These are phyloP conservation scores for Scolecobasidium constrictum DNA, from an alignment of 2,329 filamentous ascomycete genomes.

Conservation along the genomic window DNA sequence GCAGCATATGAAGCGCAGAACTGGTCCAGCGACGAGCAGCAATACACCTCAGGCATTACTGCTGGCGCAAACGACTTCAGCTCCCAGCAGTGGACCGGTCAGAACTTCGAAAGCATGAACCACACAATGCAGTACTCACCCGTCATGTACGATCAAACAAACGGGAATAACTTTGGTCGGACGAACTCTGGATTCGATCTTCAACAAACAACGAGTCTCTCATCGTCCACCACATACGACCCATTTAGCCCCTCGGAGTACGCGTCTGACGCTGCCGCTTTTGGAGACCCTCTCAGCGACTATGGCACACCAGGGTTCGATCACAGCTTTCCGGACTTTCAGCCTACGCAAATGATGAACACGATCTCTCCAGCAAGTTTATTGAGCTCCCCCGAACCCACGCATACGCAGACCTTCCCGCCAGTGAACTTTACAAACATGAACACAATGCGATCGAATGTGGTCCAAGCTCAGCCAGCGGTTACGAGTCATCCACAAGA, in stretches of 20 bases:
- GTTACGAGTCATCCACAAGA: background rate
- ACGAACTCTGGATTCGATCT: background rate
- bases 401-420: background rate
- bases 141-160: background rate
- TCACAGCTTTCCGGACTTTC: background rate
- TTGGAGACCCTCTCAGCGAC: background rate
- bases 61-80: background rate
- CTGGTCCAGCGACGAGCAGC: background rate
- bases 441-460: background rate
- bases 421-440: background rate
- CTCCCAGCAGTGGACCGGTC: background rate
- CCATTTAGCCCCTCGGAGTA: background rate
- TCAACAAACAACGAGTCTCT: background rate
- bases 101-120: background rate
- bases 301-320: background rate
- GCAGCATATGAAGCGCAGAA: background rate
- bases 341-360: background rate
- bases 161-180: background rate
- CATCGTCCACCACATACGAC: background rate
- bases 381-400: background rate
- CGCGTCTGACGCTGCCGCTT: background rate
- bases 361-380: background rate
- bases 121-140: background rate
- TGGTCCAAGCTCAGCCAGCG: background rate
- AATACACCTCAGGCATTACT: background rate